phyloP scores from a whole-genome alignment of 495 filamentous ascomycete species.

The Trichocladium uniseriatum region DNA sequence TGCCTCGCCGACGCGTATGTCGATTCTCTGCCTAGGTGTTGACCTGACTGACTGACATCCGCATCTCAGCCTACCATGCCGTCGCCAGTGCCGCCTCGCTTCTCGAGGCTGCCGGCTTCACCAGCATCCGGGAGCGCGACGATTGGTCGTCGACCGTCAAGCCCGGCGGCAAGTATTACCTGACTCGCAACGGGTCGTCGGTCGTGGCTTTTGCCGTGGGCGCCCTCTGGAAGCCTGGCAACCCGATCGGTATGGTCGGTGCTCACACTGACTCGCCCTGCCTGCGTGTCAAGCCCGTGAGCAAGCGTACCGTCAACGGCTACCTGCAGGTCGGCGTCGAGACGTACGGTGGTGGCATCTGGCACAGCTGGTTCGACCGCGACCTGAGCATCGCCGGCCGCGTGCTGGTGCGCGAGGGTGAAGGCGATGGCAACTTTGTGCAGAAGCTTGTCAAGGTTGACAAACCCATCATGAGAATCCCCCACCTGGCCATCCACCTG shows the following conservation, averaged over 20 bases:
- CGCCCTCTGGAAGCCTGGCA: slow-evolving; percentile 85
- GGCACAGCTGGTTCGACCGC: slow-evolving; percentile 88
- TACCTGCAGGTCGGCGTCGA: slow-evolving; percentile 95
- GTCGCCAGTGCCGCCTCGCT: slow-evolving; percentile 67
- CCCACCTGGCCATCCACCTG: slow-evolving; percentile 87
- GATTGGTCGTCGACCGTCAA: slow-evolving; percentile 71
- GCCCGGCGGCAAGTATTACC: slow-evolving; percentile 89
- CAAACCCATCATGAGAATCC: slow-evolving; percentile 81
- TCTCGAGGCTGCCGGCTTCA: slow-evolving; percentile 74
- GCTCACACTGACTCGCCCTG: slow-evolving; percentile 94
- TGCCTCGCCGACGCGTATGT: slow-evolving; percentile 84
- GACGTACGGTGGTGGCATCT: slow-evolving; percentile 85
- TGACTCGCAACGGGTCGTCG: slow-evolving; percentile 89
- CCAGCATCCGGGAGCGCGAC: slow-evolving; percentile 82
- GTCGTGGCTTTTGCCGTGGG: slow-evolving; percentile 93
- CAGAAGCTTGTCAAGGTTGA: slow-evolving; percentile 88
- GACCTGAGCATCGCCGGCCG: slow-evolving; percentile 88
- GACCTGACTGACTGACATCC: background rate
- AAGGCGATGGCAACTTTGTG: slow-evolving; percentile 61
- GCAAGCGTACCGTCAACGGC: slow-evolving; percentile 73
- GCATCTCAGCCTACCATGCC: slow-evolving; percentile 78
- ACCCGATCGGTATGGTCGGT: slow-evolving; percentile 89
- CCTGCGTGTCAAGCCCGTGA: slow-evolving; percentile 85
- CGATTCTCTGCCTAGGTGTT: background rate
- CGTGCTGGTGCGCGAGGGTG: slow-evolving; percentile 63